Percentiles rank a stretch among this genome's conserved stretches.
Evolutionary conservation across 2,329 filamentous ascomycete species (phyloP).

Genomic region (Neonectria faginata): DNA sequence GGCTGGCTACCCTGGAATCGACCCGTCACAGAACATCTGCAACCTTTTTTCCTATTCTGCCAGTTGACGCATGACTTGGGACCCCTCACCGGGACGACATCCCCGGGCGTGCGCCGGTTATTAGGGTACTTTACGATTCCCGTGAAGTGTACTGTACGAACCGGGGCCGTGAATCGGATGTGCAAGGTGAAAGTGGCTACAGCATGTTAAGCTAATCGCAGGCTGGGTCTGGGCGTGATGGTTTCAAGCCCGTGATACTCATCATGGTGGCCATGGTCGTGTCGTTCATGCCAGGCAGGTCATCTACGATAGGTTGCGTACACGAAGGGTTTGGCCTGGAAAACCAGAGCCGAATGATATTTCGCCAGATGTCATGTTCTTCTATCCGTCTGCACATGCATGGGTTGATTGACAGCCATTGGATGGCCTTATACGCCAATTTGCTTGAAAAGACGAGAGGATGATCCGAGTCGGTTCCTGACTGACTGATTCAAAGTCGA

Average conservation of each 20-base stretch:
- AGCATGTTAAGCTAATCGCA: not conserved
- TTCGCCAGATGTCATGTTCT: not conserved
- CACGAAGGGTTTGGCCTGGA: not conserved
- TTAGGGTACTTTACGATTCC: not conserved
- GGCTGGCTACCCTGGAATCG: conserved; percentile 4
- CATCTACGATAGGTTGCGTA: not conserved
- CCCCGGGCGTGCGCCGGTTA: not conserved
- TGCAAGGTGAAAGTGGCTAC: not conserved
- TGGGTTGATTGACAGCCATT: not conserved
- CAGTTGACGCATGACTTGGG: not conserved
- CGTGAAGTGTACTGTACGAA: no score
- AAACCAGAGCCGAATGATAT: not conserved
- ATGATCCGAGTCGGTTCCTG: no score
- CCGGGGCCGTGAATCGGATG: no score
- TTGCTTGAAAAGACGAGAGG: no score
- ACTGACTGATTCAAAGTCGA: not conserved
- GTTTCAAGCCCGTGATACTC: not conserved
- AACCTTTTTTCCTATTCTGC: not conserved
- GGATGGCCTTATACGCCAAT: not conserved
- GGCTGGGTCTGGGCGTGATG: not conserved
- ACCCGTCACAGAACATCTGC: not conserved
- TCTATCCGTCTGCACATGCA: not conserved
- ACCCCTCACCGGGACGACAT: not conserved
- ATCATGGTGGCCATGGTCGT: not conserved
- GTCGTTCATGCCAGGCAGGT: conserved; percentile 1